phyloP scores from a whole-genome alignment of 306 rosid species.

The Prosopis cineraria region DNA sequence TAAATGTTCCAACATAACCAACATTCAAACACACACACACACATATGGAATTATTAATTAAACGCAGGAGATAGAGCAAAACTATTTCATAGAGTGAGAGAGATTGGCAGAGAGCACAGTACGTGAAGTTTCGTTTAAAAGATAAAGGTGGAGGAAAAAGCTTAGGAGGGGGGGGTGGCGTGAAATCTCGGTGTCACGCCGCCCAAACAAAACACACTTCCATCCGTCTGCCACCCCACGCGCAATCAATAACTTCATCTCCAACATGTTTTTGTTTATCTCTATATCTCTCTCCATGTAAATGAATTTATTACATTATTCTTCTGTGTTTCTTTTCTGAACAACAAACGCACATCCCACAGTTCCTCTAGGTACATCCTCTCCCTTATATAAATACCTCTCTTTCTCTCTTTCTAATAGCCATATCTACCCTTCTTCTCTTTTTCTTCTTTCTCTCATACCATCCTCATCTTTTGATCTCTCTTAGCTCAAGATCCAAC shows the following conservation, averaged over 20 bases:
- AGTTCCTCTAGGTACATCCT: constrained; percentile 14
- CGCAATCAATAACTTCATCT: constrained; percentile 72
- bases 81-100: no score
- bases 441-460: not conserved
- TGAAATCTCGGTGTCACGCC: constrained; percentile 91
- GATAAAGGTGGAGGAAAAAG: constrained; percentile 35
- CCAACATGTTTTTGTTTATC: constrained; percentile 22
- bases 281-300: no score
- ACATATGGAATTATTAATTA: no score
- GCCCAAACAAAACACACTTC: constrained; percentile 78
- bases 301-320: constrained; percentile 1
- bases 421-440: constrained; percentile 22
- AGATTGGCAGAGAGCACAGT: no score
- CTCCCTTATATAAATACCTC: constrained; percentile 27
- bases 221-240: constrained; percentile 92
- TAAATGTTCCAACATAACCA: no score
- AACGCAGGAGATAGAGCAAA: no score
- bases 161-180: constrained; percentile 79
- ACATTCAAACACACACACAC: no score
- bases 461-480: not conserved
- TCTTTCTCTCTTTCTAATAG: constrained; percentile 29
- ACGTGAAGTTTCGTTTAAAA: not conserved
- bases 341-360: constrained; percentile 33
- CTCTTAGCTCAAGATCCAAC: constrained; percentile 19
- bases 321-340: constrained; percentile 44